phyloP scores from a whole-genome alignment of 768 basidiomycete species.

The Suillus luteus region DNA sequence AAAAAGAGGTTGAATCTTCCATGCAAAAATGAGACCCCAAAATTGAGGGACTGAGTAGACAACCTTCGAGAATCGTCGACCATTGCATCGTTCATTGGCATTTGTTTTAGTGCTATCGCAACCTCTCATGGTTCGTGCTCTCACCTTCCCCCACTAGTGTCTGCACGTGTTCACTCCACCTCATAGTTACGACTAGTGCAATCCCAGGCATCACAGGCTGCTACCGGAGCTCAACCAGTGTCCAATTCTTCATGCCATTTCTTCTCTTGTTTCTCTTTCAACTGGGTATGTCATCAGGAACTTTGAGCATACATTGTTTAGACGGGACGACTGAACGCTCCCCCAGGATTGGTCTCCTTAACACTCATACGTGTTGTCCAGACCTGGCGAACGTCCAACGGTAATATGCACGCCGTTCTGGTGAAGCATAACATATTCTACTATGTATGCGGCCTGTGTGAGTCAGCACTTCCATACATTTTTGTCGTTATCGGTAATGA shows the following conservation, averaged over 20 bases:
- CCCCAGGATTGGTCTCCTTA: background rate
- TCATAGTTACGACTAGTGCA: background rate
- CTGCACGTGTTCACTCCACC: background rate
- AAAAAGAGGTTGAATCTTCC: too few relatives aligned
- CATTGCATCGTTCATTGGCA: background rate
- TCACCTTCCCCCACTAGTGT: background rate
- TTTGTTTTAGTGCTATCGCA: background rate
- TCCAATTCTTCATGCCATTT: background rate
- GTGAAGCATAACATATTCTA: conserved; percentile 1
- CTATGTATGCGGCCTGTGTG: background rate
- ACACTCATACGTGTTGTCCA: background rate
- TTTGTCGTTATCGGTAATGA: background rate
- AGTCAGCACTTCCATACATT: background rate
- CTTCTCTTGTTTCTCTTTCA: background rate
- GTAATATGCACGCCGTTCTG: background rate
- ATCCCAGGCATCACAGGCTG: background rate
- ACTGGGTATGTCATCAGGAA: background rate
- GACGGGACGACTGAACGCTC: background rate
- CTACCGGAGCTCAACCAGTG: background rate
- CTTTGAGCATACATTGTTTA: background rate
- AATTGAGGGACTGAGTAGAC: too few relatives aligned
- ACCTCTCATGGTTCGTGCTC: background rate
- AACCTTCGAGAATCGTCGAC: too few relatives aligned
- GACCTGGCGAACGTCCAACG: background rate
- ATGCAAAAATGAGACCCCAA: too few relatives aligned